Evolutionary conservation across 2,329 filamentous ascomycete genomes (phyloP).

Genomic region (Hypoxylon sp.): DNA sequence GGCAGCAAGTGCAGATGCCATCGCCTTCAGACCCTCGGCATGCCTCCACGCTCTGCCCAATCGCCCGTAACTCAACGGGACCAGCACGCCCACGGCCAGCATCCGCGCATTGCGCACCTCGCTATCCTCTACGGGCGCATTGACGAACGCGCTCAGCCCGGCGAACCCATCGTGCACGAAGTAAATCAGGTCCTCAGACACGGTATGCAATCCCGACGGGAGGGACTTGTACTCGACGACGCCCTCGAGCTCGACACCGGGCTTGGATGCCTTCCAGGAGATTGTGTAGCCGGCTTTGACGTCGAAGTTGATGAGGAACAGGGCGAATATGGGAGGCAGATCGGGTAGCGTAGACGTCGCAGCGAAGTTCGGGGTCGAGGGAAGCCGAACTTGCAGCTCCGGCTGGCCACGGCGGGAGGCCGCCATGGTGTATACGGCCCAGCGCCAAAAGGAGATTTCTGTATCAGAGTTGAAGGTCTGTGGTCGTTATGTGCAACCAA

Average conservation of each 20-base stretch:
- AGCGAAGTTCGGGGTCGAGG: conserved; percentile 48
- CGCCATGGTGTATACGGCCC: conserved; percentile 46
- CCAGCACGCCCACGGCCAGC: conserved; percentile 89
- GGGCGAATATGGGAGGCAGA: conserved; percentile 75
- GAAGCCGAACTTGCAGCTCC: conserved; percentile 52
- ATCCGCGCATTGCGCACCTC: conserved; percentile 89
- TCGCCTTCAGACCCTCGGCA: conserved; percentile 77
- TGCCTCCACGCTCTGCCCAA: conserved; percentile 92
- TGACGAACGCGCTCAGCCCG: conserved; percentile 92
- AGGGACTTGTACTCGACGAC: conserved; percentile 96
- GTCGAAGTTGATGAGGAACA: conserved; percentile 93
- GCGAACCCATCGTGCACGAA: conserved; percentile 89
- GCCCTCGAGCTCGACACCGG: conserved; percentile 81
- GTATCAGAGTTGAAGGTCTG: conserved; percentile 2
- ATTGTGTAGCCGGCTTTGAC: conserved; percentile 93
- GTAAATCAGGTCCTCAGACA: conserved; percentile 90
- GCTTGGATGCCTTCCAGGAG: conserved; percentile 82
- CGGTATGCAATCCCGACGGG: conserved; percentile 91
- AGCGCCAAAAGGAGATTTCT: not conserved
- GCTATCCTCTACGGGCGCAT: conserved; percentile 80
- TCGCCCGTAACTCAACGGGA: conserved; percentile 85
- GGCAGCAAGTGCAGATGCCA: conserved; percentile 77
- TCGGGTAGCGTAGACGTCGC: conserved; percentile 56
- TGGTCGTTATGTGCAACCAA: conserved; percentile 4
- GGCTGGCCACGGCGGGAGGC: conserved; percentile 53